phyloP scores from a whole-genome alignment of 2,329 filamentous ascomycete genomes.

The Hawksworthiomyces lignivorus region DNA sequence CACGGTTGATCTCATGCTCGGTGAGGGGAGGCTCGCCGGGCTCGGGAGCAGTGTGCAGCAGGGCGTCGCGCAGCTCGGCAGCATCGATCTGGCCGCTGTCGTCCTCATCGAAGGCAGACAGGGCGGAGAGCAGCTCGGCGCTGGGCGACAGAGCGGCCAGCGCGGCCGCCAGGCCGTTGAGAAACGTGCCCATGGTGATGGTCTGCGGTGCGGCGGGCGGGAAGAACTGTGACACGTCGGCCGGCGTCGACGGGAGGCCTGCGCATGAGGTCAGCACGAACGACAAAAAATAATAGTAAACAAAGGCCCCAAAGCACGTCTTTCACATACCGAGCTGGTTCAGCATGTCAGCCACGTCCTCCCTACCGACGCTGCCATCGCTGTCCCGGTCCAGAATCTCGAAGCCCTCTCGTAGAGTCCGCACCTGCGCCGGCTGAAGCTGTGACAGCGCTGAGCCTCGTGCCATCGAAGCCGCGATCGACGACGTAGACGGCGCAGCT shows the following conservation, averaged over 20 bases:
- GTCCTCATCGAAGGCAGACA: slow-evolving; percentile 92
- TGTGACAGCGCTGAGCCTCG: slow-evolving; percentile 56
- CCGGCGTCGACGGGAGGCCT: slow-evolving; percentile 67
- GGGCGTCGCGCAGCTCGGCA: slow-evolving; percentile 69
- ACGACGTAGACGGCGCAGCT: slow-evolving; percentile 22
- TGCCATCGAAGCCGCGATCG: slow-evolving; percentile 22
- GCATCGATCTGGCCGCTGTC: slow-evolving; percentile 91
- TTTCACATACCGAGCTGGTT: slow-evolving; percentile 60
- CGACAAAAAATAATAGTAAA: not conserved
- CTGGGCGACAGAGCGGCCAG: slow-evolving; percentile 68
- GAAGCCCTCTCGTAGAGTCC: slow-evolving; percentile 85
- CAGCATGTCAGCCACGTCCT: slow-evolving; percentile 83
- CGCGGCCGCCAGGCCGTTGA: slow-evolving; percentile 71
- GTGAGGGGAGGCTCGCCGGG: slow-evolving; percentile 57
- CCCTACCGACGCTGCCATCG: slow-evolving; percentile 71
- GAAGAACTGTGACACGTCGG: slow-evolving; percentile 75
- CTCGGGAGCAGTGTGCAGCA: slow-evolving; percentile 76
- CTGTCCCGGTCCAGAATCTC: slow-evolving; percentile 87
- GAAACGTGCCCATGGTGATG: slow-evolving; percentile 76
- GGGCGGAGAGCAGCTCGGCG: slow-evolving; percentile 77
- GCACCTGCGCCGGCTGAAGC: slow-evolving; percentile 72
- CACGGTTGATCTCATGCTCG: slow-evolving; percentile 71
- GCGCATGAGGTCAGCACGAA: not conserved
- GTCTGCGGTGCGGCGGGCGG: slow-evolving; percentile 62
- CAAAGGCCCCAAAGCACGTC: too few relatives aligned